phyloP scores from a whole-genome alignment of 2,329 filamentous ascomycete species.

The Pseudogymnoascus sp. region DNA sequence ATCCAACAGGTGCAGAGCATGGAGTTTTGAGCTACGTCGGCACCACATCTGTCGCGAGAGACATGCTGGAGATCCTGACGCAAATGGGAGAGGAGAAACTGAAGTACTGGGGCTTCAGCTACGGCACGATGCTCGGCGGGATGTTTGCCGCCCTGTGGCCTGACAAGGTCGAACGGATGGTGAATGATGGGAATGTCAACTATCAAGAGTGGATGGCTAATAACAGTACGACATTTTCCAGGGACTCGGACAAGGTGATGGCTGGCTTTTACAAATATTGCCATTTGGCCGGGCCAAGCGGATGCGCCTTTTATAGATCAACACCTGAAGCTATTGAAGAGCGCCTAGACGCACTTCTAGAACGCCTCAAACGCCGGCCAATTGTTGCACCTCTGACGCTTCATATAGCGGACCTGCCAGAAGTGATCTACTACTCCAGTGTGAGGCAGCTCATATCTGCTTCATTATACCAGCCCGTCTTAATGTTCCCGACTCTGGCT shows the following conservation, averaged over 20 bases:
- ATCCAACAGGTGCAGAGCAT: constrained; percentile 21
- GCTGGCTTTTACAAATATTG: constrained; percentile 25
- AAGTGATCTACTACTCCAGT: constrained; percentile 26
- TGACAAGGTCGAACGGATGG: constrained; percentile 34
- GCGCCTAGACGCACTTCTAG: constrained; percentile 31
- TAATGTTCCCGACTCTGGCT: constrained; percentile 25
- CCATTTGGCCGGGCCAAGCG: constrained; percentile 27
- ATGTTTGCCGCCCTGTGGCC: constrained; percentile 40
- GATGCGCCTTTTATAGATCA: constrained; percentile 22
- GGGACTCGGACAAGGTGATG: constrained; percentile 26
- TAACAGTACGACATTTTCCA: constrained; percentile 37
- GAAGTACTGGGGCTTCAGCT: constrained; percentile 46
- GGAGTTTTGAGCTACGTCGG: constrained; percentile 25
- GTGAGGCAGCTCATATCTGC: constrained; percentile 23
- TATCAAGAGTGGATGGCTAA: constrained; percentile 22
- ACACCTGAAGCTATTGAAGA: constrained; percentile 20
- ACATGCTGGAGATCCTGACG: constrained; percentile 32
- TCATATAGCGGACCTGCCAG: constrained; percentile 15
- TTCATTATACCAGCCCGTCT: constrained; percentile 25
- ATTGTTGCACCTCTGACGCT: constrained; percentile 20
- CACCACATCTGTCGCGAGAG: constrained; percentile 30
- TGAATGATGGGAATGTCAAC: constrained; percentile 28
- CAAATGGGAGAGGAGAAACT: constrained; percentile 28
- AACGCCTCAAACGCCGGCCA: constrained; percentile 31
- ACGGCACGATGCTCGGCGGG: constrained; percentile 39